These are phyloP conservation scores for Baorangia bicolor DNA, from an alignment of 768 basidiomycete genomes.

Conservation along the genomic window DNA sequence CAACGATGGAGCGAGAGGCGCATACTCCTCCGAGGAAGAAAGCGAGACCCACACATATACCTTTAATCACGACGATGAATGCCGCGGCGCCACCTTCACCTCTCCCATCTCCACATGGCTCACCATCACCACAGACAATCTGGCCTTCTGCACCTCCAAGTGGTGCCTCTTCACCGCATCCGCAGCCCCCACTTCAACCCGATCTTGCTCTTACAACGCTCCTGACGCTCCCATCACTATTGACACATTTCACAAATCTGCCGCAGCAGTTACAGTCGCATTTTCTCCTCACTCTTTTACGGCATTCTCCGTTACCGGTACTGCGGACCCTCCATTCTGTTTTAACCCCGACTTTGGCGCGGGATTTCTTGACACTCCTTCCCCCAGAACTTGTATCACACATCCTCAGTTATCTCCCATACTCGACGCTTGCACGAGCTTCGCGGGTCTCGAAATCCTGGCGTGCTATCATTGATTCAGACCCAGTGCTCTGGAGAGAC, in stretches of 20 bases:
- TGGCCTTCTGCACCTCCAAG: slow-evolving; percentile 86
- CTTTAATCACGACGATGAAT: slow-evolving; percentile 62
- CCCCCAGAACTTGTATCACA: slow-evolving; percentile 92
- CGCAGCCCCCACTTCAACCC: slow-evolving; percentile 73
- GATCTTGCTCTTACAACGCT: slow-evolving; percentile 82
- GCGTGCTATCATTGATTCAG: slow-evolving; percentile 89
- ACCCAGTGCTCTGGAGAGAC: slow-evolving; percentile 87
- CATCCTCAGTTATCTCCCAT: slow-evolving; percentile 82
- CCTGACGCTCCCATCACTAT: slow-evolving; percentile 78
- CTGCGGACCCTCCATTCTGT: slow-evolving; percentile 87
- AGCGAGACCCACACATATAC: slow-evolving; percentile 58
- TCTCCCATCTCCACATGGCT: slow-evolving; percentile 81
- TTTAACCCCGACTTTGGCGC: slow-evolving; percentile 84
- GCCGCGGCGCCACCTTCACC: slow-evolving; percentile 82
- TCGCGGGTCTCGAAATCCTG: slow-evolving; percentile 88
- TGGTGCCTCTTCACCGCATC: slow-evolving; percentile 67
- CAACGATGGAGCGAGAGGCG: slow-evolving; percentile 44
- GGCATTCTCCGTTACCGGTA: slow-evolving; percentile 89
- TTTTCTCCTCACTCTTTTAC: slow-evolving; percentile 86
- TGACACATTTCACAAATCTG: slow-evolving; percentile 76
- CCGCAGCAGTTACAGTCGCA: slow-evolving; percentile 88
- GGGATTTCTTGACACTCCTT: slow-evolving; percentile 90
- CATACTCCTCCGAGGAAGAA: slow-evolving; percentile 72
- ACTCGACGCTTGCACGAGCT: slow-evolving; percentile 78
- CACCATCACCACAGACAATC: slow-evolving; percentile 70